Base-by-base conservation (phyloP, 1,284 basidiomycete species). In the Heterobasidion parviporum region DNA sequence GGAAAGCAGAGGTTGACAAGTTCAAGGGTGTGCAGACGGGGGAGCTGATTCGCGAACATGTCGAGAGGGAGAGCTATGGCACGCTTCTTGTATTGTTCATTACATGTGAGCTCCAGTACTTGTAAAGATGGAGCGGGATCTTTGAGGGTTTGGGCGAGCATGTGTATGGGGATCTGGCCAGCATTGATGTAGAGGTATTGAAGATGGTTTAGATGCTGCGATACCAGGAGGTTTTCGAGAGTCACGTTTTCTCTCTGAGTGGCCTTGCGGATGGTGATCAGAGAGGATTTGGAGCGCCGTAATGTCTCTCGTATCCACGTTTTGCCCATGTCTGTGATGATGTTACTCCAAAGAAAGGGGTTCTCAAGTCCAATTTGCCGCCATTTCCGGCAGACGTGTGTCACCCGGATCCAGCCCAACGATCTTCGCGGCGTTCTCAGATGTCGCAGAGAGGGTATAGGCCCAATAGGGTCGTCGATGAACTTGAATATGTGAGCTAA, bases 361-460 rank as follows among this genome's bases (percentile, higher is more conserved):
- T 66, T 70, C 52, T 62, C 60, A 54, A 68, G 51, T 34, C 62
- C 68, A n/a, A 71, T 56, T 52, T 58, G 61, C 59, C 69, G 64
- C 73, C 73, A 70, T 32, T 65, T 66, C 45, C 56, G 62, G 62
- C 75, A 77, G 9, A 77, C 71, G 55, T 76, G 75, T n/a, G 72
- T 48, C 12, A 48, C 26, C 6, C 10, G 9, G 46, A 48, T 48
- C 46, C 46, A 48, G 6, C 46, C 46, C 46, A 48, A 8, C 46
- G 38, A 12, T 12, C 38, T 41, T n/a, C 38, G 38, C 26, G 26
- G 26, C 26, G 26, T 5, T 26, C 26, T 26, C 4, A 26, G 26
- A 5, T 26, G 26, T 26, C 26, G 26, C 5, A 26, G 26, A 26
- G 26, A 26, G 26, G 4, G 26, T 26, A 26, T 26, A 26, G 26